Conservation (phyloP, 306 rosid species). For the Fagus crenata region DNA sequence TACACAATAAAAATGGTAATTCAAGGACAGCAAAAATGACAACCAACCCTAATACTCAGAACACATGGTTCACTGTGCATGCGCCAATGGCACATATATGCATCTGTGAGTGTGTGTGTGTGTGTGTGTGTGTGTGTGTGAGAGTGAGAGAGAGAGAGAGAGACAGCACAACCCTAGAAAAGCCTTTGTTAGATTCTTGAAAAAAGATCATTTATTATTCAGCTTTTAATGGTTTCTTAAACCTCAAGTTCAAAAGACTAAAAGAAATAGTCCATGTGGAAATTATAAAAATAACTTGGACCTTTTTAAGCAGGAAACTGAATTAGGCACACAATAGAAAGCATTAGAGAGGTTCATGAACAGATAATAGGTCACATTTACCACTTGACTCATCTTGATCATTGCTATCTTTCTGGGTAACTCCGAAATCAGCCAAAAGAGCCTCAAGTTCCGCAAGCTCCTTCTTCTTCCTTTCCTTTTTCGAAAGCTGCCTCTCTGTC, state of each 20-base stretch:
- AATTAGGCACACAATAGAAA: not conserved
- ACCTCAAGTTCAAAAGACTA: not conserved
- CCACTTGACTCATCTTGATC: slow-evolving; percentile 74
- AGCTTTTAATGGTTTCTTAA: not conserved
- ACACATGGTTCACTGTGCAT: not conserved
- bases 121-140: fast-evolving
- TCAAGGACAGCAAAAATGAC: not conserved
- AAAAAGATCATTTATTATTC: not conserved
- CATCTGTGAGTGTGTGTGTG: not conserved
- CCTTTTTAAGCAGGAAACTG: not conserved
- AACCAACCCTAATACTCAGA: not conserved
- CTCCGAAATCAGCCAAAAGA: slow-evolving; percentile 89
- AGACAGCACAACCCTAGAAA: not conserved
- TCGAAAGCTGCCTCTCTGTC: slow-evolving; percentile 79
- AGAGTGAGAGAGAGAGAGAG: not conserved
- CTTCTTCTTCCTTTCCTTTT: slow-evolving; percentile 89
- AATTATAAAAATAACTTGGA: not conserved
- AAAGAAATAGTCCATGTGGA: not conserved
- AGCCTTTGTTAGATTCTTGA: not conserved
- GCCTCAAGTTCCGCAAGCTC: slow-evolving; percentile 98
- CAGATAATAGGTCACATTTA: slow-evolving; percentile 31
- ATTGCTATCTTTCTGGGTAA: slow-evolving; percentile 52
- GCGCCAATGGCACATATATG: not conserved
- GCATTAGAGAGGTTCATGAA: not conserved
- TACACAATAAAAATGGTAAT: not conserved